Conservation (phyloP, 768 basidiomycete genomes). For the Auricularia auricula-judae region DNA sequence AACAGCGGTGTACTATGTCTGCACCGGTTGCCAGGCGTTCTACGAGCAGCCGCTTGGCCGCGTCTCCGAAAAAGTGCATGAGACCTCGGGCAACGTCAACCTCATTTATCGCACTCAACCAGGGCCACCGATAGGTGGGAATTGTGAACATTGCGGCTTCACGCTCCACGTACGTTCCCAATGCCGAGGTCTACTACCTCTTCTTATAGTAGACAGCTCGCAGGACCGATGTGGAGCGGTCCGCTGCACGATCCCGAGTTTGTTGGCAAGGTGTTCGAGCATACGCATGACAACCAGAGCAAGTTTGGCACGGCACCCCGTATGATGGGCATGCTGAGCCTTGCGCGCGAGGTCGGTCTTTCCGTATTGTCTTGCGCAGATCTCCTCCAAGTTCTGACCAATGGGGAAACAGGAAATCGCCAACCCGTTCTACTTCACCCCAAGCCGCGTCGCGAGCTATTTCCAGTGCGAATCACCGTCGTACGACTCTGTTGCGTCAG, state of each 20-base stretch:
- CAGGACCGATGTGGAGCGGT: slow-evolving; percentile 96
- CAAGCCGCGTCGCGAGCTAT: slow-evolving; percentile 61
- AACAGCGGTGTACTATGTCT: slow-evolving; percentile 76
- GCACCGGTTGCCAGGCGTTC: slow-evolving; percentile 70
- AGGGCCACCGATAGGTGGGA: slow-evolving; percentile 47
- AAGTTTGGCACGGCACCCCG: slow-evolving; percentile 69
- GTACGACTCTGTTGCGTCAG: slow-evolving; percentile 65
- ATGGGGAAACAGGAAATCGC: slow-evolving; percentile 49
- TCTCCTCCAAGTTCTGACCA: neutral
- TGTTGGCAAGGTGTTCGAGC: slow-evolving; percentile 59
- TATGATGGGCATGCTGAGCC: slow-evolving; percentile 92
- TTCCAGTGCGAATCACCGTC: slow-evolving; percentile 78
- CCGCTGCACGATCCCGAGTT: slow-evolving; percentile 73
- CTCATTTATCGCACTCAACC: slow-evolving; percentile 58
- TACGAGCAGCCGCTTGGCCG: slow-evolving; percentile 81
- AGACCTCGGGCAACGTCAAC: slow-evolving; percentile 45
- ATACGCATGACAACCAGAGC: slow-evolving; percentile 49
- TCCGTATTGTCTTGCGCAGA: neutral
- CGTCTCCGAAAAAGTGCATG: slow-evolving; percentile 48
- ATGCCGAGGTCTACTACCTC: neutral
- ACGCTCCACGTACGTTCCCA: slow-evolving; percentile 55
- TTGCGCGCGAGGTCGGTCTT: slow-evolving; percentile 71
- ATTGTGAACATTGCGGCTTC: slow-evolving; percentile 76
- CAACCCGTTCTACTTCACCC: slow-evolving; percentile 80
- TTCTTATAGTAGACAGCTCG: slow-evolving; percentile 38